Evolutionary conservation across 2,329 filamentous ascomycete species (phyloP).

Genomic region (Ceratocystiopsis sp.): DNA sequence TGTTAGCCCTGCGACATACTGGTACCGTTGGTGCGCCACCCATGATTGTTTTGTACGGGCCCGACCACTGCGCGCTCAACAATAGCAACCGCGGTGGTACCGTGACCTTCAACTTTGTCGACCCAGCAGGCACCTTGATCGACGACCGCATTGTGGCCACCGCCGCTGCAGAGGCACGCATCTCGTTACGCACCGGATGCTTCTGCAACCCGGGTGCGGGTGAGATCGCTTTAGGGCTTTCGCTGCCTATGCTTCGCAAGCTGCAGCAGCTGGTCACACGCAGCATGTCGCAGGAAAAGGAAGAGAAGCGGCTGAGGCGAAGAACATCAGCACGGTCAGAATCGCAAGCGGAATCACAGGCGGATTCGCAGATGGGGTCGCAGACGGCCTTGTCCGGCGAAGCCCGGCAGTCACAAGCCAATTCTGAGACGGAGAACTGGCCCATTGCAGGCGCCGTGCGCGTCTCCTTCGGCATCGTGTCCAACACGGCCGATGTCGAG

Average conservation of each 20-base stretch:
- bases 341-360: too few relatives aligned
- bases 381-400: too few relatives aligned
- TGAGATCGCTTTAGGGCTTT: slow-evolving; percentile 18
- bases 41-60: slow-evolving; percentile 21
- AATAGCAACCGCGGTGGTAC: slow-evolving; percentile 18
- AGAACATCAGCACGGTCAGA: background rate
- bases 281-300: background rate
- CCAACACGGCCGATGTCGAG: slow-evolving; percentile 19
- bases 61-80: slow-evolving; percentile 7
- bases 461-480: slow-evolving; percentile 22
- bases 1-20: slow-evolving; percentile 18
- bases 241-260: slow-evolving; percentile 3
- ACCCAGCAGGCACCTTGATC: slow-evolving; percentile 15
- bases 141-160: slow-evolving; percentile 20
- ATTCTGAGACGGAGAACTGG: background rate
- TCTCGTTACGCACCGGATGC: slow-evolving; percentile 24
- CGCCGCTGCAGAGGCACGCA: slow-evolving; percentile 17
- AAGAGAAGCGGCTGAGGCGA: background rate
- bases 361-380: too few relatives aligned
- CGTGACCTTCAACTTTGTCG: slow-evolving; percentile 22
- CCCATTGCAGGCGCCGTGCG: slow-evolving; percentile 18
- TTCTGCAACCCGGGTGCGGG: slow-evolving; percentile 25
- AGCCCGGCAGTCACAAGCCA: background rate
- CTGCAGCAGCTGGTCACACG: slow-evolving; percentile 6
- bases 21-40: slow-evolving; percentile 7